Evolutionary conservation across 306 rosid genomes (phyloP).

Genomic region (Prunus campanulata): DNA sequence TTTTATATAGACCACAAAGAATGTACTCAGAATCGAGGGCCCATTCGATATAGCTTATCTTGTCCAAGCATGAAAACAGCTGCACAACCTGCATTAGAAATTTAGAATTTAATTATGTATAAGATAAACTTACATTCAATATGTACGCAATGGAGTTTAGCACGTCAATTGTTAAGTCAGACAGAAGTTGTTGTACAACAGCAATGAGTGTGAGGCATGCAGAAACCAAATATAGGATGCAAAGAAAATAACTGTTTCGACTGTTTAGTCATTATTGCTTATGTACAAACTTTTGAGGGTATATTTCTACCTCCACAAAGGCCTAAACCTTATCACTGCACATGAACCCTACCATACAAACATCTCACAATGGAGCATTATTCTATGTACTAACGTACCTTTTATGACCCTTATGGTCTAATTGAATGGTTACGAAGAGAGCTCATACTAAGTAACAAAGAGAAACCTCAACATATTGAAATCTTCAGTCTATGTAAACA

Average conservation of each 20-base stretch:
- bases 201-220: conserved; percentile 6
- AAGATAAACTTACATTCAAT: conserved; percentile 18
- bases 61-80: conserved; percentile 97
- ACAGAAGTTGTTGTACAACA: not conserved
- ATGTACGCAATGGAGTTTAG: conserved; percentile 5
- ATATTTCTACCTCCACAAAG: not conserved
- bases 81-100: conserved; percentile 81
- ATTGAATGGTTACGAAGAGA: not conserved
- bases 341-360: not conserved
- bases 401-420: not conserved
- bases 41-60: conserved; percentile 98
- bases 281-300: not conserved
- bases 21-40: conserved; percentile 95
- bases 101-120: not conserved
- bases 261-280: not conserved
- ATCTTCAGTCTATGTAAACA: not conserved
- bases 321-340: not conserved
- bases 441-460: not conserved
- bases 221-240: not conserved
- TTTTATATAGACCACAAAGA: conserved; percentile 91
- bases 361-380: not conserved
- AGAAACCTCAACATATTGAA: not conserved
- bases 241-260: not conserved
- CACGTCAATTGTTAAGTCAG: conserved; percentile 15
- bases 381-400: not conserved